Base-by-base conservation (phyloP, 768 basidiomycete species). In the Auriscalpium microsporum region DNA sequence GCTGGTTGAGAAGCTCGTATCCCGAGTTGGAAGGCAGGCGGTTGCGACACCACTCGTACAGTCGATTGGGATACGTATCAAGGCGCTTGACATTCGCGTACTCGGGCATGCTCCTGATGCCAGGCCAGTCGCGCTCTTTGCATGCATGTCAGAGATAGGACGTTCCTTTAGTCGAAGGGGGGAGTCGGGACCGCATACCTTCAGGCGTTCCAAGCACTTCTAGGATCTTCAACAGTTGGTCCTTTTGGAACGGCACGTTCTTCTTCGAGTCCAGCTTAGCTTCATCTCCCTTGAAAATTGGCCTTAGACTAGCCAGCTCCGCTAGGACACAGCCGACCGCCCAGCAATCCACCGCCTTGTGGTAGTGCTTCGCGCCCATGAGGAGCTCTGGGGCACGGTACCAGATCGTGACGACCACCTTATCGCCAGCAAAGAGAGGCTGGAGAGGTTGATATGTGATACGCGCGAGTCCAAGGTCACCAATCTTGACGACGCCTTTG, bases 381-480 rank as follows among this genome's bases (percentile, higher is more conserved):
- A 99, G 78, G 3, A 99, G 81, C 67, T 99, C 96, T 0, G 96
- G 96, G 8, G 93, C 92, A 52, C 96, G 89, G 68, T 99, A 99
- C 96, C 96, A 98, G 65, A 99, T 98, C 0, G 96, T 99, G 11
- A 99, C 96, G 37, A 98, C 96, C 28, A 99, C 94, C 65, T 98
- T 98, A 72, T 99, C 96, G 14, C 94, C 94, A 0, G 84, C 84
- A 67, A 90, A 93, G 2, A 99, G 75, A 1, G 89, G 86, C 61
- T 96, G 94, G 2, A 99, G 77, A 7, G 96, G 96, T 57, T 92
- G 84, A 65, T 93, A 87, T 56, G 90, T 86, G 34, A 98, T 78
- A 35, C 96, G 81, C 1, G 96, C 96, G 14, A 99, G 82, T 21
- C 96, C 96, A 1, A 98, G 76, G 68, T 99, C 96, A n/a, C 94